phyloP scores from a whole-genome alignment of 2,329 filamentous ascomycete species.

The Seiridium unicorne region DNA sequence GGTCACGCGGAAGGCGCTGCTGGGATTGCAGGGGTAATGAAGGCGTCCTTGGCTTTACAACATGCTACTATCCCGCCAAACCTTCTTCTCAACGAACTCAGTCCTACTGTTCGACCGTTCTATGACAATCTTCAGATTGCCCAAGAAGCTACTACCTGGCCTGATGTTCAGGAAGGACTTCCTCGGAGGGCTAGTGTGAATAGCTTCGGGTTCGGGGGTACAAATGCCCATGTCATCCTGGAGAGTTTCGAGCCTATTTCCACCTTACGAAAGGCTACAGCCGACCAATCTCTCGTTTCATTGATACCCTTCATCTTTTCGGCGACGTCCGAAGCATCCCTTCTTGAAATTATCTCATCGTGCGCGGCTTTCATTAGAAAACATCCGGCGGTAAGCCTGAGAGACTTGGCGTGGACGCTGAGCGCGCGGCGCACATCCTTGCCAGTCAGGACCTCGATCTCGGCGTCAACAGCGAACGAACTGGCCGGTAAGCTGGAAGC shows the following conservation, averaged over 20 bases:
- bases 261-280: too few relatives aligned
- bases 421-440: too few relatives aligned
- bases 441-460: too few relatives aligned
- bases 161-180: neutral
- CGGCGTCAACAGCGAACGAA: too few relatives aligned
- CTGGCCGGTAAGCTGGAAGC: too few relatives aligned
- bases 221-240: slow-evolving; percentile 1
- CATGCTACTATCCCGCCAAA: slow-evolving; percentile 9
- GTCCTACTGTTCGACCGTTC: slow-evolving; percentile 18
- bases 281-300: too few relatives aligned
- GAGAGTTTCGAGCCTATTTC: neutral
- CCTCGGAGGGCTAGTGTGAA: neutral
- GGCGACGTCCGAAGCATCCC: too few relatives aligned
- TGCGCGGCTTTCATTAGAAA: too few relatives aligned
- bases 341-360: too few relatives aligned
- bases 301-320: too few relatives aligned
- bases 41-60: slow-evolving; percentile 4
- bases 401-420: too few relatives aligned
- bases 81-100: slow-evolving; percentile 21
- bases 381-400: too few relatives aligned
- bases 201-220: neutral
- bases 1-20: slow-evolving; percentile 11
- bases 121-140: slow-evolving; percentile 13
- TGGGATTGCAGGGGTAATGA: slow-evolving; percentile 11
- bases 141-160: neutral